Percentiles rank a stretch among this genome's conserved stretches.
These are phyloP conservation scores for Podospora tetraspora DNA, from an alignment of 495 filamentous ascomycete genomes.

Conservation along the genomic window DNA sequence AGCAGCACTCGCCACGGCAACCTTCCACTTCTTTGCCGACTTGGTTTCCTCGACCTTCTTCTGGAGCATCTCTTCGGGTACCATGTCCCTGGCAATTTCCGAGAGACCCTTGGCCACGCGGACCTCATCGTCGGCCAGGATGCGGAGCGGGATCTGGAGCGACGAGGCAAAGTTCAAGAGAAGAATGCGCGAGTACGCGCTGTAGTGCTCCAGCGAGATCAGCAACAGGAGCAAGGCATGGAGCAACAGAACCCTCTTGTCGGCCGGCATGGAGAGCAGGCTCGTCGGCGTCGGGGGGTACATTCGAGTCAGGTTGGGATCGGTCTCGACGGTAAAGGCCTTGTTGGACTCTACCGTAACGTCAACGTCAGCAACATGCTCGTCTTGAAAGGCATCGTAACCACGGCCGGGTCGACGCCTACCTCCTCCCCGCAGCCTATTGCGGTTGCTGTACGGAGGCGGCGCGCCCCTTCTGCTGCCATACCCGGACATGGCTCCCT, in stretches of 20 bases:
- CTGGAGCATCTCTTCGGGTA: conserved; percentile 59
- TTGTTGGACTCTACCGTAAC: conserved; percentile 26
- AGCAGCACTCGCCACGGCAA: conserved; percentile 53
- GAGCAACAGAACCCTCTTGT: conserved; percentile 45
- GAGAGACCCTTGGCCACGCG: conserved; percentile 70
- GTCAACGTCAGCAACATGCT: conserved; percentile 8
- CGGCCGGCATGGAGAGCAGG: conserved; percentile 36
- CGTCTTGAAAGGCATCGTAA: not conserved
- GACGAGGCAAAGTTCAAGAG: conserved; percentile 66
- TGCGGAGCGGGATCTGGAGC: conserved; percentile 56
- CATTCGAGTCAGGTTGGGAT: conserved; percentile 34
- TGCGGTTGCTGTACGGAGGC: conserved; percentile 1
- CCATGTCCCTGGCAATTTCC: conserved; percentile 64
- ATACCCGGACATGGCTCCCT: conserved; percentile 10
- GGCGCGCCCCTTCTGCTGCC: conserved; percentile 6
- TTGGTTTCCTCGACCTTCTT: conserved; percentile 65
- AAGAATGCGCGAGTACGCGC: conserved; percentile 67
- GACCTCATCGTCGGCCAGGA: conserved; percentile 66
- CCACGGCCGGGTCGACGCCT: not conserved
- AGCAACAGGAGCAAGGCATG: conserved; percentile 65
- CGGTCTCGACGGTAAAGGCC: conserved; percentile 30
- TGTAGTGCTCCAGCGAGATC: conserved; percentile 77
- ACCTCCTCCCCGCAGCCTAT: conserved; percentile 1
- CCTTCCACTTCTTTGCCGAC: conserved; percentile 66
- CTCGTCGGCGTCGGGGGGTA: conserved; percentile 43